A percentile compares a stretch with the other conserved stretches of the same genome.
Conservation (phyloP, 2,329 filamentous ascomycete species). For the Fusarium tanahbumbuense region DNA sequence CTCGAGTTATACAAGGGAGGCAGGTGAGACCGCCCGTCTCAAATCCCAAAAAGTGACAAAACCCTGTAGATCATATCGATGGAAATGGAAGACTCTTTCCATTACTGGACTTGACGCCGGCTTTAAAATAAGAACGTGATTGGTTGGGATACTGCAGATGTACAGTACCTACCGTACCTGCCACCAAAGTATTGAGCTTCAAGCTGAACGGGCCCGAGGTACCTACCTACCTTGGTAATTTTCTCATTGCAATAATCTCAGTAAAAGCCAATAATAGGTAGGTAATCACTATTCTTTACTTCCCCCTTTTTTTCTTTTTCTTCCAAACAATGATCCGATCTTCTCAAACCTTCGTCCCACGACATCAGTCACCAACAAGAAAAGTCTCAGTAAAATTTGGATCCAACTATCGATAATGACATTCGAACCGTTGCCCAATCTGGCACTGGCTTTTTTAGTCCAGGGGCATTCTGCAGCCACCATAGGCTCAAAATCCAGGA, state of each 20-base stretch:
- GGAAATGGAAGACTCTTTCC: conserved; percentile 33
- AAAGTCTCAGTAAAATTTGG: conserved; percentile 3
- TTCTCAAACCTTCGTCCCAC: neutral
- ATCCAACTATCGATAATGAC: conserved; percentile 5
- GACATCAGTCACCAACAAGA: neutral
- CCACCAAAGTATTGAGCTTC: neutral
- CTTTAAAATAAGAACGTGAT: conserved; percentile 7
- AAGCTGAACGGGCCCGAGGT: neutral
- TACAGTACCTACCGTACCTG: neutral
- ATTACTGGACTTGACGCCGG: conserved; percentile 31
- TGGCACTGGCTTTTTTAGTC: conserved; percentile 30
- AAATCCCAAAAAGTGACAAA: conserved; percentile 30
- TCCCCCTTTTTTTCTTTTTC: neutral
- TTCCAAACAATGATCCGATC: neutral
- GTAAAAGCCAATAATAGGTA: neutral
- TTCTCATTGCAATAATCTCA: neutral
- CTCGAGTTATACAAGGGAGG: conserved; percentile 31
- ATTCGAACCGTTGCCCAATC: conserved; percentile 20
- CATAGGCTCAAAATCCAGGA: neutral
- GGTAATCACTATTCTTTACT: neutral
- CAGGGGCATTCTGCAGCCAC: conserved; percentile 21
- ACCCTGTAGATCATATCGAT: conserved; percentile 38
- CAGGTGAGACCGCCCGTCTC: conserved; percentile 25
- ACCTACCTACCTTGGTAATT: neutral
- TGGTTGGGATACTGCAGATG: conserved; percentile 5